Evolutionary conservation across 2,329 filamentous ascomycete genomes (phyloP).

Genomic region (Penicillium sp.): DNA sequence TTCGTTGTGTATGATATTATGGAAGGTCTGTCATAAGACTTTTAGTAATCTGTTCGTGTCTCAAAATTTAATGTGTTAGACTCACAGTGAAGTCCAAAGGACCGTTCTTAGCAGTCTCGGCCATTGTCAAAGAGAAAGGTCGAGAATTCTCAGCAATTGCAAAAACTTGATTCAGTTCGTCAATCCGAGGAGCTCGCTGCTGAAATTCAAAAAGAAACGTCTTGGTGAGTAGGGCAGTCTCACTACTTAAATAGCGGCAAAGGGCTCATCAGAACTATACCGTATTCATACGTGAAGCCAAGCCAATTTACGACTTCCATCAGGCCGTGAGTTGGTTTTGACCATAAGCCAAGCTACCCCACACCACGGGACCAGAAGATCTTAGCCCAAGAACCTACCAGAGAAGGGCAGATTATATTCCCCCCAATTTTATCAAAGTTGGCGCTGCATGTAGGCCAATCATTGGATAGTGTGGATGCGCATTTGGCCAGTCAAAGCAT

Average conservation of each 20-base stretch:
- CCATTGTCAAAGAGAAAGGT: neutral
- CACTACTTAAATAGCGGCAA: neutral
- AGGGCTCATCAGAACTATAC: neutral
- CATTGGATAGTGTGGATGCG: no score
- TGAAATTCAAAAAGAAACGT: neutral
- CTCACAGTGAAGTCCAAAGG: conserved; percentile 11
- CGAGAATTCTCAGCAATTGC: neutral
- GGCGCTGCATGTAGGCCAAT: neutral
- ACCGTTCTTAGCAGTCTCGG: neutral
- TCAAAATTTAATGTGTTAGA: neutral
- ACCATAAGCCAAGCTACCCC: neutral
- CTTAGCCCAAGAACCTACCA: neutral
- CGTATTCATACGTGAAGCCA: neutral
- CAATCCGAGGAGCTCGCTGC: neutral
- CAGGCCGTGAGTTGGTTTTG: neutral
- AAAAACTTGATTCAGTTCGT: neutral
- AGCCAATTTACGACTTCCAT: neutral
- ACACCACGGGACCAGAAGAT: neutral
- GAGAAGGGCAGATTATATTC: neutral
- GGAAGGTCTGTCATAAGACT: conserved; percentile 39
- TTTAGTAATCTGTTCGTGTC: neutral
- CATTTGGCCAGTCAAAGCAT: neutral
- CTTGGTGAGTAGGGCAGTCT: neutral
- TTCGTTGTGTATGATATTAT: conserved; percentile 54
- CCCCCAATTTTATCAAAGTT: neutral